Conservation (phyloP, 768 basidiomycete genomes). For the Termitomyces sp. region DNA sequence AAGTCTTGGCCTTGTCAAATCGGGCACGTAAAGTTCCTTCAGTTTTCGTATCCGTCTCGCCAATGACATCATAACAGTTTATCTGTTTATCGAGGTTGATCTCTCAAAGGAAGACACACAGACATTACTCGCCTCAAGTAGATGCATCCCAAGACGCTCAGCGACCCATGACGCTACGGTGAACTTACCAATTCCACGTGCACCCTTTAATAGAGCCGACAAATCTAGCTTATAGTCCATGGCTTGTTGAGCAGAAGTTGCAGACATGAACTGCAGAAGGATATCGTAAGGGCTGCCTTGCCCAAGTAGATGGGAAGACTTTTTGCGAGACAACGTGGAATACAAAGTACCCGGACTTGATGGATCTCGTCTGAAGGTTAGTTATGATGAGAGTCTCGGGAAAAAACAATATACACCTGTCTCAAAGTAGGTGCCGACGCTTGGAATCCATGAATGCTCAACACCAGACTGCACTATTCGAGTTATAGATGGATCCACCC, state of each 20-base stretch:
- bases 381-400: neutral
- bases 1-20: slow-evolving; percentile 73
- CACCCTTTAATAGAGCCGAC: slow-evolving; percentile 75
- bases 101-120: neutral
- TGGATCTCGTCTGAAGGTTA: neutral
- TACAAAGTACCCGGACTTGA: slow-evolving; percentile 23
- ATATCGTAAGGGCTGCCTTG: slow-evolving; percentile 38
- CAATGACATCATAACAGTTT: slow-evolving; percentile 80
- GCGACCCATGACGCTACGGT: slow-evolving; percentile 57
- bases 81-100: slow-evolving; percentile 44
- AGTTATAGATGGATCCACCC: slow-evolving; percentile 72
- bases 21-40: slow-evolving; percentile 68
- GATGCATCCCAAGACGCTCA: slow-evolving; percentile 66
- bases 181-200: slow-evolving; percentile 80
- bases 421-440: slow-evolving; percentile 44
- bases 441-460: slow-evolving; percentile 62
- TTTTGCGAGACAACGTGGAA: slow-evolving; percentile 18
- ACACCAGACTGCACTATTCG: slow-evolving; percentile 78
- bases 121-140: slow-evolving; percentile 59
- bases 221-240: slow-evolving; percentile 61
- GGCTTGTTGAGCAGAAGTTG: slow-evolving; percentile 55
- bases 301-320: slow-evolving; percentile 26
- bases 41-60: slow-evolving; percentile 74
- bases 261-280: slow-evolving; percentile 55
- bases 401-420: slow-evolving; percentile 35